Evolutionary conservation across 176 grass and related monocot species (phyloP).

Genomic region (Pontederia paniculata): DNA sequence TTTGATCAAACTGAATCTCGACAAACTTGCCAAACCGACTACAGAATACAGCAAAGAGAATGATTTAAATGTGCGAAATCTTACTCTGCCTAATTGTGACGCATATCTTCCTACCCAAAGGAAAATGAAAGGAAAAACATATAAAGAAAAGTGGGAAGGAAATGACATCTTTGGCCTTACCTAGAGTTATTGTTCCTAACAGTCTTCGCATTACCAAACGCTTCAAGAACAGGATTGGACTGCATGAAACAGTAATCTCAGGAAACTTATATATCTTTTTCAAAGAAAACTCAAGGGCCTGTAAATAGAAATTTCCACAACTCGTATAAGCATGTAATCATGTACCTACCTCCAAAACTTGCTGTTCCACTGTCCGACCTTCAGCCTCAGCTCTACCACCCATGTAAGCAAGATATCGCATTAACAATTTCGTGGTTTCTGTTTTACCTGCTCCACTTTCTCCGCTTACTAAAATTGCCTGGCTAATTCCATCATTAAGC

Average conservation of each 20-base stretch:
- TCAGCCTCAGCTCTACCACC: slow-evolving; percentile 22
- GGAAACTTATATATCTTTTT: neutral
- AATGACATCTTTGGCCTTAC: slow-evolving; percentile 12
- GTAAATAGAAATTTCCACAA: neutral
- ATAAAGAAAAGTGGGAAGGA: too few relatives aligned
- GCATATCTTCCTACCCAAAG: neutral
- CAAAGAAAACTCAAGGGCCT: neutral
- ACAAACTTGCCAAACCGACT: slow-evolving; percentile 99
- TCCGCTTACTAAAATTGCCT: slow-evolving; percentile 28
- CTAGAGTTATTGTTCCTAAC: slow-evolving; percentile 99
- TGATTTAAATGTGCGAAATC: too few relatives aligned
- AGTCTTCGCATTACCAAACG: slow-evolving; percentile 99
- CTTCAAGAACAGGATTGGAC: slow-evolving; percentile 99
- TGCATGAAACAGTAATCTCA: slow-evolving; percentile 20
- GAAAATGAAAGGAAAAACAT: slow-evolving; percentile 7
- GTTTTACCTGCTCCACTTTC: slow-evolving; percentile 34
- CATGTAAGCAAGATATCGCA: slow-evolving; percentile 28
- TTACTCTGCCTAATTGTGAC: too few relatives aligned
- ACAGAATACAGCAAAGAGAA: neutral
- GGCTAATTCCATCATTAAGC: slow-evolving; percentile 22
- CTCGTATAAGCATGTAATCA: neutral
- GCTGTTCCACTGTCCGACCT: slow-evolving; percentile 17
- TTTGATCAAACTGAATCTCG: slow-evolving; percentile 93
- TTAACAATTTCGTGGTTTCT: slow-evolving; percentile 28
- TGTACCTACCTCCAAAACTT: slow-evolving; percentile 15